Base-by-base conservation (phyloP, 306 rosid genomes). In the Vigna unguiculata region DNA sequence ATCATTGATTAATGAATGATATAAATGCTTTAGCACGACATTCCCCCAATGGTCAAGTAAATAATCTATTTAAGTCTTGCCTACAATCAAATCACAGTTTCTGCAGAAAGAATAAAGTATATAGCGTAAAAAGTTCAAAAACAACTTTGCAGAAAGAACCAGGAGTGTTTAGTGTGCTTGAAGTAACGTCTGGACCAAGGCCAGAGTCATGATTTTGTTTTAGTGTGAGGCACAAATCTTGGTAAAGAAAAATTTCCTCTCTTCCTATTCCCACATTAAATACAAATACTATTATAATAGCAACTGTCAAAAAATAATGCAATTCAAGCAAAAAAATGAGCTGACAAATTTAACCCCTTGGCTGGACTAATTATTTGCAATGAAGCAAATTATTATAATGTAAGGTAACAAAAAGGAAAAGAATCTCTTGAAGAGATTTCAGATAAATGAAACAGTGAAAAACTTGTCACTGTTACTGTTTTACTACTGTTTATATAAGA, bases 1-100 rank as follows among this genome's bases (percentile, higher is more conserved):
- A 53, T 59, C 81, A 71, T 77, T 82, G 48, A 90, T 85, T 55
- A 88, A 41, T 34, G 96, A 92, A 83, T 87, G 90, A 83, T 72
- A 76, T 73, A 71, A 53, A 32, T 74, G 88, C 62, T 81, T 86
- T 75, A 86, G 82, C 59, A 84, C 75, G 54, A 86, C 80, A 83
- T 84, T 84, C 81, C 89, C 88, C 88, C 91, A 89, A 71, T 80
- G 75, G 69, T 82, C 79, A 79, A 60, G 80, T n/a, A 82, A 87
- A 78, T 69, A 58, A 69, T 86, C 83, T 55, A 78, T 65, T 70
- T 78, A 80, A 79, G 77, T 74, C 57, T 69, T 81, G 72, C 75
- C 88, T 52, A 83, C 49, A 75, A 78, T 76, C 16, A 69, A 64
- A 76, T 70, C 79, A 71, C 58, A 40, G 78, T 64, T 86, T 87